Percentiles rank a stretch among this genome's conserved stretches.
These are phyloP conservation scores for Agaricus bisporus DNA, from an alignment of 768 basidiomycete species.

Conservation along the genomic window DNA sequence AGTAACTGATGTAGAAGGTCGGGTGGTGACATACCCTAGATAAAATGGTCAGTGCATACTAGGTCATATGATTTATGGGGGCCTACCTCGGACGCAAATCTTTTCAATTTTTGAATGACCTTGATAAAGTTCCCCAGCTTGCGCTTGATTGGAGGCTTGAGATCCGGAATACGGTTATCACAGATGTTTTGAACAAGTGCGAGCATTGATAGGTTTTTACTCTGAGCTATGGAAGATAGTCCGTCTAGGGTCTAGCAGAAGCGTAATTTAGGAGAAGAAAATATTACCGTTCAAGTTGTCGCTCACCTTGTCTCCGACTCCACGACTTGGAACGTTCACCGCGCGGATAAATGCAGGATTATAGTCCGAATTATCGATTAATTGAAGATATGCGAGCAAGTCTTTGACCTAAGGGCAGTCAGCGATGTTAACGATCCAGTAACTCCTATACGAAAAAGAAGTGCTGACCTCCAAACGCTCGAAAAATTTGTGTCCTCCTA, in stretches of 20 bases:
- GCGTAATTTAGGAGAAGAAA: neutral
- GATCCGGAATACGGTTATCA: conserved; percentile 53
- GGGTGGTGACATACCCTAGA: conserved; percentile 53
- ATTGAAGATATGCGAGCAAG: conserved; percentile 73
- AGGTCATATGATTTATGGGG: neutral
- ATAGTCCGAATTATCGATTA: conserved; percentile 68
- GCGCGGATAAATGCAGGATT: conserved; percentile 66
- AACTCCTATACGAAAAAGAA: neutral
- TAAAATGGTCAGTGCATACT: neutral
- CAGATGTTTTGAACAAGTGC: conserved; percentile 58
- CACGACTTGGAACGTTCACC: conserved; percentile 65
- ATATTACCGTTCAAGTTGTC: neutral
- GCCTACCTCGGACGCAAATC: conserved; percentile 48
- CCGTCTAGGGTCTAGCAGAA: conserved; percentile 50
- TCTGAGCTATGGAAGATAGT: conserved; percentile 46
- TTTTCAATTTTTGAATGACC: conserved; percentile 44
- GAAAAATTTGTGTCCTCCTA: conserved; percentile 84
- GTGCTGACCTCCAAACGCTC: conserved; percentile 65
- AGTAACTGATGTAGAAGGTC: conserved; percentile 57
- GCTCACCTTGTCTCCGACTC: conserved; percentile 72
- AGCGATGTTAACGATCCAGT: neutral
- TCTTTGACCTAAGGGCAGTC: conserved; percentile 59
- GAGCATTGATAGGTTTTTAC: conserved; percentile 47
- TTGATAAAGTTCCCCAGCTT: conserved; percentile 59
- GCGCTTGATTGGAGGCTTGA: conserved; percentile 59